Conservation (phyloP, 2,329 filamentous ascomycete genomes). For the Trichoderma sp. region DNA sequence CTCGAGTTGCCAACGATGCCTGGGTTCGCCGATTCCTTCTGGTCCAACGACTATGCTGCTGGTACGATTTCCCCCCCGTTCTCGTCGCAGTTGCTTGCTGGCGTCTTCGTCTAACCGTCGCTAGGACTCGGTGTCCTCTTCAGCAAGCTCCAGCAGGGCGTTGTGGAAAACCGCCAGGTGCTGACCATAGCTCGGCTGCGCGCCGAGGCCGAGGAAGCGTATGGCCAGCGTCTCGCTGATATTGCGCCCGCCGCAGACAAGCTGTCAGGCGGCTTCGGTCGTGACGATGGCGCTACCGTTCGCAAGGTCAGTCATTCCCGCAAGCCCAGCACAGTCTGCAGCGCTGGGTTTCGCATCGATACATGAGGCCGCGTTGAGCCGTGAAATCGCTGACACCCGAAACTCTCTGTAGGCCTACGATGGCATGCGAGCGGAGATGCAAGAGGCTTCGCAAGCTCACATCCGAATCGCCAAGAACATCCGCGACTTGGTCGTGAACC, state of each 20-base stretch:
- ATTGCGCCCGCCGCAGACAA: constrained; percentile 83
- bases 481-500: constrained; percentile 89
- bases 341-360: background rate
- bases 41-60: constrained; percentile 96
- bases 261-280: constrained; percentile 78
- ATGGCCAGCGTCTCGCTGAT: constrained; percentile 76
- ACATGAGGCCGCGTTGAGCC: background rate
- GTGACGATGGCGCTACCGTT: constrained; percentile 93
- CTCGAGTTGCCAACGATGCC: constrained; percentile 61
- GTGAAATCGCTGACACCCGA: constrained; percentile 30
- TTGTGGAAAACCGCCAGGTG: constrained; percentile 92
- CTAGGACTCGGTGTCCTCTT: constrained; percentile 88
- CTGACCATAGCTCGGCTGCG: constrained; percentile 89
- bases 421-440: constrained; percentile 89
- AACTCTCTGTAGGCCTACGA: constrained; percentile 73
- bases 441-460: constrained; percentile 85
- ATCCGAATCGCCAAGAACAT: constrained; percentile 96
- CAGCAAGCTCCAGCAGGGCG: constrained; percentile 93
- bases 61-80: constrained; percentile 52
- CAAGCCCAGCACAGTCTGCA: constrained; percentile 29
- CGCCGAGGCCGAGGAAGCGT: constrained; percentile 91
- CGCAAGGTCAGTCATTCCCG: constrained; percentile 67
- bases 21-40: constrained; percentile 93
- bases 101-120: constrained; percentile 10
- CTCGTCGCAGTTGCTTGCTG: background rate